These are phyloP conservation scores for Fusarium austroafricanum DNA, from an alignment of 2,329 filamentous ascomycete species.

Conservation along the genomic window DNA sequence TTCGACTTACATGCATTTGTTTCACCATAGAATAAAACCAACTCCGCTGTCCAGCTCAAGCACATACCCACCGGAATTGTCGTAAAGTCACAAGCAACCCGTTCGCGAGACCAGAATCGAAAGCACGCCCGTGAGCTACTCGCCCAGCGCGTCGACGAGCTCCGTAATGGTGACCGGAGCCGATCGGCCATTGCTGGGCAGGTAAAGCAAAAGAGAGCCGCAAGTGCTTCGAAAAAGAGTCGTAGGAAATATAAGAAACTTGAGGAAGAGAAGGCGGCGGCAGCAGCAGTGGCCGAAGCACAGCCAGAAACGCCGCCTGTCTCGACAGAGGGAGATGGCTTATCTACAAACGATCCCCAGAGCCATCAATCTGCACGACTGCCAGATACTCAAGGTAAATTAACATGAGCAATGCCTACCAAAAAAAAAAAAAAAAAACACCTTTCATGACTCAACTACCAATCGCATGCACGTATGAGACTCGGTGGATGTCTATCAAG, in stretches of 20 bases:
- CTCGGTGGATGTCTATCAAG: background rate
- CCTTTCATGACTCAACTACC: background rate
- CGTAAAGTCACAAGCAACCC: constrained; percentile 92
- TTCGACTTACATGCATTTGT: constrained; percentile 8
- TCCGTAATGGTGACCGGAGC: constrained; percentile 77
- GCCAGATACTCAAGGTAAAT: background rate
- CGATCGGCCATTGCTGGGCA: constrained; percentile 73
- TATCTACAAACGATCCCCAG: background rate
- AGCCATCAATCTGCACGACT: background rate
- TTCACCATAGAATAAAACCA: constrained; percentile 84
- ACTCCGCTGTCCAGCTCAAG: constrained; percentile 91
- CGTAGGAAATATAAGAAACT: constrained; percentile 80
- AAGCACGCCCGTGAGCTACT: constrained; percentile 84
- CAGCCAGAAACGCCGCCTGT: background rate
- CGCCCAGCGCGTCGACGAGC: constrained; percentile 78
- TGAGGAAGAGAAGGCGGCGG: constrained; percentile 59
- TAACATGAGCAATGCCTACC: background rate
- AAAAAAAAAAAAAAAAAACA: too few species aligned
- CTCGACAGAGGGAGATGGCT: background rate
- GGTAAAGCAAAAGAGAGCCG: constrained; percentile 74
- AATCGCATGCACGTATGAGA: background rate
- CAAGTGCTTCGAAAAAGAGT: constrained; percentile 83
- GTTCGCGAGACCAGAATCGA: constrained; percentile 87
- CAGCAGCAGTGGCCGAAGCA: background rate
- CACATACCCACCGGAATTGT: constrained; percentile 92